phyloP scores from a whole-genome alignment of 306 rosid genomes.

The Prunus fruticosa region DNA sequence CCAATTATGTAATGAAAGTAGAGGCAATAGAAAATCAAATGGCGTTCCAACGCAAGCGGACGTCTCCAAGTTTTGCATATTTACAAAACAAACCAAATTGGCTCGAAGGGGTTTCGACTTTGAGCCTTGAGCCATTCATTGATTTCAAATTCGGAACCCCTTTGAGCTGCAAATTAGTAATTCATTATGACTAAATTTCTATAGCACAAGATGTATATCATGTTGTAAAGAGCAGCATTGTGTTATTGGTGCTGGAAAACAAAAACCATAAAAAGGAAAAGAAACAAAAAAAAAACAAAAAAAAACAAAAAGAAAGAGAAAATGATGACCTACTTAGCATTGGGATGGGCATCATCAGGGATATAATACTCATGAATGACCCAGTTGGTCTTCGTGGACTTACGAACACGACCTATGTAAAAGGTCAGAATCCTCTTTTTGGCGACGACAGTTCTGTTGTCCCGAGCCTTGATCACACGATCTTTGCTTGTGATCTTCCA shows the following conservation, averaged over 20 bases:
- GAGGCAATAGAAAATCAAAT: background rate
- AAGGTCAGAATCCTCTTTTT: conserved; percentile 65
- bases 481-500: conserved; percentile 71
- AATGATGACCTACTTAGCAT: conserved; percentile 33
- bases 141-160: background rate
- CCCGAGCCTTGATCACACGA: conserved; percentile 23
- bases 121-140: background rate
- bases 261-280: background rate
- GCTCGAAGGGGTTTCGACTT: background rate
- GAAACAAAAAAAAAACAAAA: background rate
- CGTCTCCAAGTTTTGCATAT: background rate
- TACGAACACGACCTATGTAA: conserved; percentile 27
- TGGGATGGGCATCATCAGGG: background rate
- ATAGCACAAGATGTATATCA: background rate
- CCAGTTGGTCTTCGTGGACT: conserved; percentile 41
- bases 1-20: background rate
- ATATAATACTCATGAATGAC: conserved; percentile 66
- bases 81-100: background rate
- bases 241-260: background rate
- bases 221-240: no score
- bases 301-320: background rate
- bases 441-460: conserved; percentile 37
- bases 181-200: background rate
- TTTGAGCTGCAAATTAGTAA: background rate
- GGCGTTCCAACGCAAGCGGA: no score